These are phyloP conservation scores for Coemansia erecta DNA, from an alignment of 192 early-diverging fungal genomes.

Conservation along the genomic window DNA sequence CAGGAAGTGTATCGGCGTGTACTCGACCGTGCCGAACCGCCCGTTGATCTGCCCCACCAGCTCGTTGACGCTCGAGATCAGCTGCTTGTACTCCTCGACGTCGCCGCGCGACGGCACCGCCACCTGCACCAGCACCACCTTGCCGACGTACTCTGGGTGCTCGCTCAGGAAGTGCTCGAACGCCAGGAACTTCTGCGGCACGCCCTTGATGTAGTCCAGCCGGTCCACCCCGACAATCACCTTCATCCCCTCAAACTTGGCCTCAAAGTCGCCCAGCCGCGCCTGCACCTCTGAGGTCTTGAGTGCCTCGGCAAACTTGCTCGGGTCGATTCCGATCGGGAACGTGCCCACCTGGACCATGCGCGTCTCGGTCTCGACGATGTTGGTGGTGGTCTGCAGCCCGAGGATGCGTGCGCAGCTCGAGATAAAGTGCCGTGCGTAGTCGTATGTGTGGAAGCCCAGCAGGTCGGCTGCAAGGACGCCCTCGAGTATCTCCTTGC, in stretches of 20 bases:
- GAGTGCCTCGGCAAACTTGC: constrained; percentile 87
- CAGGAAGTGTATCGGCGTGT: constrained; percentile 97
- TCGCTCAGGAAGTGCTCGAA: constrained; percentile 86
- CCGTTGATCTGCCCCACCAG: constrained; percentile 98
- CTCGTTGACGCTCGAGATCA: constrained; percentile 92
- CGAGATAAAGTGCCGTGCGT: constrained; percentile 96
- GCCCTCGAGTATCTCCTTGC: constrained; percentile 89
- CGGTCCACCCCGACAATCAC: constrained; percentile 97
- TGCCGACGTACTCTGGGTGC: constrained; percentile 90
- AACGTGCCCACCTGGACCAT: constrained; percentile 96
- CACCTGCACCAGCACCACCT: constrained; percentile 94
- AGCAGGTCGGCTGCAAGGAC: constrained; percentile 90
- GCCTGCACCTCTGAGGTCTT: constrained; percentile 62
- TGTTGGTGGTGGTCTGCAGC: constrained; percentile 88
- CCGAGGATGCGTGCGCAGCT: constrained; percentile 97
- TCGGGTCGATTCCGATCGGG: constrained; percentile 98
- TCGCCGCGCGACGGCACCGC: constrained; percentile 98
- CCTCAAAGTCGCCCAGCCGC: constrained; percentile 78
- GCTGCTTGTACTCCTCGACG: constrained; percentile 97
- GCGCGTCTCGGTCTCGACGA: constrained; percentile 90
- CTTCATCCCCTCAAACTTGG: constrained; percentile 81
- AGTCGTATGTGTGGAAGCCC: constrained; percentile 99
- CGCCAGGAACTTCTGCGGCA: constrained; percentile 98
- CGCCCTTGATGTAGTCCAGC: constrained; percentile 99
- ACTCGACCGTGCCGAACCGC: constrained; percentile 90